Base-by-base conservation (phyloP, 306 rosid species). In the Glycine latifolia region DNA sequence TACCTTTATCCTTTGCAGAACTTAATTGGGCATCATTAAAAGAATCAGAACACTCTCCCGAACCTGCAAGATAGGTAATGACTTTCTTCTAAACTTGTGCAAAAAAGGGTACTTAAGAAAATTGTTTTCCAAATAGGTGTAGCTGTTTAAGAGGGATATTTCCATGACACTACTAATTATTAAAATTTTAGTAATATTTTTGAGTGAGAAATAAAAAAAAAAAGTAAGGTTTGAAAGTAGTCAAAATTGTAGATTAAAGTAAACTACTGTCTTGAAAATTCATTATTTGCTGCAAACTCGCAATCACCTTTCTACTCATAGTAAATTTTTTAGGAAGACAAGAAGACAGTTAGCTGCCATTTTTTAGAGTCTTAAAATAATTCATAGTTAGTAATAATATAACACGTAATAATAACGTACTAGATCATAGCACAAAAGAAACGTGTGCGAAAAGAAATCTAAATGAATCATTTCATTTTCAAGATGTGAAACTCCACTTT, bases 401-500 rank as follows among this genome's bases (percentile, higher is more conserved):
- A 13, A 63, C 70, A 63, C 48, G 70, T 33, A 33, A 62, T 35
- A 62, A 0, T 26, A 3, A 11, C 13, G 3, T 8, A 13, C 16
- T 4, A 39, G 0, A 41, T 2, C 11, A n/a, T 3, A 16, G 37
- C 35, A 67, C 3, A 44, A 37, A 37, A 37, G 41, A 26, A 62
- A 35, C 73, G 73, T 44, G 15, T 68, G 56, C 17, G 73, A 68
- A 10, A 16, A 44, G 55, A 46, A 68, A 46, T 10, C 15, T 46
- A 44, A 62, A 37, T 41, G 44, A 15, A 12, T 37, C 39, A 65
- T 1, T 33, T 48, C 0, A 10, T 4, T 26, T 3, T 61, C 0
- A 17, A 16, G 39, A 46, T 68, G n/a, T 4, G 1, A 26, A 26
- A 2, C 31, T 26, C 31, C 31, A 26, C 31, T 26, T 0, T 26